Base-by-base conservation (phyloP, 768 basidiomycete genomes). In the Trametes coccinea region DNA sequence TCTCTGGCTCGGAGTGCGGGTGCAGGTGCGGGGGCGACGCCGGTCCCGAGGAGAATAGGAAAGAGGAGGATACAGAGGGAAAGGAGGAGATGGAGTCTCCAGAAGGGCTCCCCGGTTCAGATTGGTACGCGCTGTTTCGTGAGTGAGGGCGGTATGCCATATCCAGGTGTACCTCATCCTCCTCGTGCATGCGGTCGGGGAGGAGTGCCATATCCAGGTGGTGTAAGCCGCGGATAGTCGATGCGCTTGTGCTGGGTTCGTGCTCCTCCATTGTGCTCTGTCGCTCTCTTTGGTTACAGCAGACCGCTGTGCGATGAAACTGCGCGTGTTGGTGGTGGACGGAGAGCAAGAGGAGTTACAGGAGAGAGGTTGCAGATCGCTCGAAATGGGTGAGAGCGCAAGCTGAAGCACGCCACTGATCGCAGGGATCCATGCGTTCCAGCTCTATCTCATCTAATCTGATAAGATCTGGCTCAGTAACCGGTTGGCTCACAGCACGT, bases 11-110 rank as follows among this genome's bases (percentile, higher is more conserved):
- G 3, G 76, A 75, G 17, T 77, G 79, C 22, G 77, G 72, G 34
- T 80, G 79, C 0, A 77, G 74, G 50, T 83, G 85, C 0, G 82
- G 84, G 2, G 85, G 88, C 63, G 86, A 88, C 0, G 83, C 84
- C 11, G 86, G 86, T 0, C 82, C 85, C 9, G 88, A 90, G 34
- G 87, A 89, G 76, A 89, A 90, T 76, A 90, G 88, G 79, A 89
- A 89, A 0, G 87, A 88, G 1, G 87, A 89, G 16, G 85, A 82
- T 11, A 89, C 84, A 1, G 87, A 89, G 1, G 89, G 89, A 3
- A 90, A 76, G 5, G 89, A 90, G 1, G 89, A 90, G 43, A 85
- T 75, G 1, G 86, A 87, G 52, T 79, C 84, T 8, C 83, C 78
- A 44, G 82, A 79, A 0, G 75, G 88, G 68, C 87, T 88, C 68